phyloP scores from a whole-genome alignment of 192 early-diverging fungal genomes.

The Gonapodya sp. region DNA sequence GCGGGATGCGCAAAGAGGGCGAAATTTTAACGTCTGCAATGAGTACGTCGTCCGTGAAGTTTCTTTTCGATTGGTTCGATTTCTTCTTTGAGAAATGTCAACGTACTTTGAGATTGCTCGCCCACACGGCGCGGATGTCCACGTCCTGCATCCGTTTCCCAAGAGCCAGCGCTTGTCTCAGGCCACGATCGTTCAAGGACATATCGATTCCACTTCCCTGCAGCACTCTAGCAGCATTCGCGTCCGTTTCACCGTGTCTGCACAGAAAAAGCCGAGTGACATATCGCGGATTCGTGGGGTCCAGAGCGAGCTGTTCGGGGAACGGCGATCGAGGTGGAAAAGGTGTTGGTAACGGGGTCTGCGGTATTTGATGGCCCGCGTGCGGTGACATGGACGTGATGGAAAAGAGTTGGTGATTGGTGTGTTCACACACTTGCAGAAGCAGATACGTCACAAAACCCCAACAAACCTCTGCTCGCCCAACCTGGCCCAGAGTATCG shows the following conservation, averaged over 20 bases:
- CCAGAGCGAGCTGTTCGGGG: not conserved
- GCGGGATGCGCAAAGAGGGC: no score
- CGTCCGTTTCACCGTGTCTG: constrained; percentile 39
- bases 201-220: constrained; percentile 37
- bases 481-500: no score
- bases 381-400: no score
- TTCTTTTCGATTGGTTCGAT: no score
- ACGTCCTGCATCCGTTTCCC: constrained; percentile 15
- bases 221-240: constrained; percentile 32
- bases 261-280: constrained; percentile 41
- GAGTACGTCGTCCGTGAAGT: no score
- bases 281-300: not conserved
- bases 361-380: no score
- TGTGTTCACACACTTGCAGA: no score
- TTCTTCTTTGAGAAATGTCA: not conserved
- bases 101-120: constrained; percentile 27
- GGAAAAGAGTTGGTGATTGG: no score
- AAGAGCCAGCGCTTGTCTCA: constrained; percentile 24
- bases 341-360: not conserved
- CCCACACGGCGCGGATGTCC: constrained; percentile 29
- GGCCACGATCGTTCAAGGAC: constrained; percentile 27
- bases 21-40: no score
- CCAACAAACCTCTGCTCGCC: no score
- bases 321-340: not conserved
- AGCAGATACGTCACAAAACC: no score